phyloP scores from a whole-genome alignment of 192 early-diverging fungal genomes.

The Phycomyces nitens region DNA sequence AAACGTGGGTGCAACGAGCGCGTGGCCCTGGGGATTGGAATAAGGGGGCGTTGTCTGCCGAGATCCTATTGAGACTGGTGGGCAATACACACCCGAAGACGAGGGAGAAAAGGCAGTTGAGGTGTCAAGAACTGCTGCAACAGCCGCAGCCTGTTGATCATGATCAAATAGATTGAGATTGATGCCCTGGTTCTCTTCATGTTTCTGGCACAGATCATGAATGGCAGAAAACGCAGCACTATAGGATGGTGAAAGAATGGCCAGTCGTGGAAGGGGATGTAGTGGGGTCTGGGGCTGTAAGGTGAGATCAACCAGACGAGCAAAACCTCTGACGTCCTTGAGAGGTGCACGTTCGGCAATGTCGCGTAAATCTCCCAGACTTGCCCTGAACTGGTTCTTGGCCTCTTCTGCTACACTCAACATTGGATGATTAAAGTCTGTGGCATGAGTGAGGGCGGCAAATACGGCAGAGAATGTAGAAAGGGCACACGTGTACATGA shows the following conservation, averaged over 20 bases:
- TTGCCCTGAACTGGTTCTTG: conserved; percentile 17
- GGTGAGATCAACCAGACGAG: conserved; percentile 13
- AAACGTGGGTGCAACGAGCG: neutral
- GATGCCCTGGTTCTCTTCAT: neutral
- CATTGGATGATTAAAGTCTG: conserved; percentile 18
- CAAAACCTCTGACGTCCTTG: conserved; percentile 14
- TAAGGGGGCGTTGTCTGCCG: neutral
- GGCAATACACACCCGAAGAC: too few species aligned
- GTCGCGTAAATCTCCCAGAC: conserved; percentile 13
- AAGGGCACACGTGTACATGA: conserved; percentile 19
- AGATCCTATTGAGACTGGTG: neutral
- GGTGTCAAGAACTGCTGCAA: neutral
- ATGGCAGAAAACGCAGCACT: conserved; percentile 18
- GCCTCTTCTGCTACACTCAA: conserved; percentile 16
- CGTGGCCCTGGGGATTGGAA: neutral
- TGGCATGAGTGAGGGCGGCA: conserved; percentile 29
- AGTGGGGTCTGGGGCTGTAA: conserved; percentile 6
- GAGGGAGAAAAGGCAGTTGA: conserved; percentile 3
- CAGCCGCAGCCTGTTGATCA: conserved; percentile 1
- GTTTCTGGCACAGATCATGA: conserved; percentile 16
- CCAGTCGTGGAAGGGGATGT: too few species aligned
- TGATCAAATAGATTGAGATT: neutral
- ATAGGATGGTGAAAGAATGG: conserved; percentile 1
- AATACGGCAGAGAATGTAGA: conserved; percentile 19
- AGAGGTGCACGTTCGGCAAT: conserved; percentile 15